A percentile compares a stretch with the other conserved stretches of the same genome.
phyloP scores from a whole-genome alignment of 768 basidiomycete species.

The Pleurotus cornucopiae region DNA sequence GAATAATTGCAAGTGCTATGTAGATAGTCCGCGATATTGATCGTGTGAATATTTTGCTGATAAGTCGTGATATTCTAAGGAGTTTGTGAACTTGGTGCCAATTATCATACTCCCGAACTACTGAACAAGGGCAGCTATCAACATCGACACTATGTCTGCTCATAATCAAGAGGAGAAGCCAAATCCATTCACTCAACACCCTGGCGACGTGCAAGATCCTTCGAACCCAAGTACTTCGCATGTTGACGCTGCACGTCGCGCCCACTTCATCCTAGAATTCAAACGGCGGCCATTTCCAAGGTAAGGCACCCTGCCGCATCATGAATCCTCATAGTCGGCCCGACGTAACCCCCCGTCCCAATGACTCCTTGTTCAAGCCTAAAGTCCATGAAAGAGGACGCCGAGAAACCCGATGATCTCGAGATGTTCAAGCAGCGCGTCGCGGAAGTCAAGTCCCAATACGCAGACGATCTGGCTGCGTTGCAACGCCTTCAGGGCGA shows the following conservation, averaged over 20 bases:
- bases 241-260: constrained; percentile 22
- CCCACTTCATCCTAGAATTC: constrained; percentile 35
- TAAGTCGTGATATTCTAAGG: too few species aligned
- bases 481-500: constrained; percentile 30
- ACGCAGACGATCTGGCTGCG: constrained; percentile 31
- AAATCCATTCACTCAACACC: constrained; percentile 11
- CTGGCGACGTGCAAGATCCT: neutral
- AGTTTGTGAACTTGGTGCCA: too few species aligned
- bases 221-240: neutral
- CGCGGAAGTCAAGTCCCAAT: constrained; percentile 21
- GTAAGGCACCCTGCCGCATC: constrained; percentile 21
- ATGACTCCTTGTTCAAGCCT: constrained; percentile 18
- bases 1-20: too few species aligned
- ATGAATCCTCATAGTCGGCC: neutral
- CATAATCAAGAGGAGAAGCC: neutral
- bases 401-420: constrained; percentile 23
- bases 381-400: constrained; percentile 29
- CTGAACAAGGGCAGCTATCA: too few species aligned
- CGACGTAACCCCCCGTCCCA: neutral
- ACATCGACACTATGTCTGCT: neutral
- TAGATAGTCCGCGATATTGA: too few species aligned
- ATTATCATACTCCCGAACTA: too few species aligned
- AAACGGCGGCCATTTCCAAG: constrained; percentile 34
- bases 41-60: too few species aligned
- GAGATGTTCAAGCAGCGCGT: constrained; percentile 24